Evolutionary conservation across 192 early-diverging fungal genomes (phyloP), one percentile per base, ranked within the genome.

Genomic region (Coemansia sp.): DNA sequence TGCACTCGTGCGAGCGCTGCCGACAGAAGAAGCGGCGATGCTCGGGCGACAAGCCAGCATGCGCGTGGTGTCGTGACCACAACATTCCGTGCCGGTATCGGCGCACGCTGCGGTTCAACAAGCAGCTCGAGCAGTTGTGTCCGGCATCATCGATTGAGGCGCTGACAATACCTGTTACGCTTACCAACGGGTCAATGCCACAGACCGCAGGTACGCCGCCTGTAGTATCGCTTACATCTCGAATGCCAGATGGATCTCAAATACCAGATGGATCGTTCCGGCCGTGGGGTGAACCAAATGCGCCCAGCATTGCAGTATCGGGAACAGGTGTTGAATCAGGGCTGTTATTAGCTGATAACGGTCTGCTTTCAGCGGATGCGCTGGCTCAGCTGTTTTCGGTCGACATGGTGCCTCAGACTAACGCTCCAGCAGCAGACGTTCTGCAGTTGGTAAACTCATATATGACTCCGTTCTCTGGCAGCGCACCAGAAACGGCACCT

Each of bases 1-100:
- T 81, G 58, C 72, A 62, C 49, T 75, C 81, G 5, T 83, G 81
- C 58, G 81, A 83, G 71, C 66, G 75, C 22, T 83, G 81, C 29
- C 62, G 81, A 4, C 68, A 72, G 25, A 77, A 79, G 56, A 83
- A 83, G 69, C 72, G 74, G 57, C 74, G 71, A 66, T 83, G 81
- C 60, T 66, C 68, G 2, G 75, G 81, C 35, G 72, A 77, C 1
- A 69, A 68, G 49, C 81, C 81, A 2, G 69, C 75, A 21, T 83
- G 81, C 12, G 66, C 72, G 10, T 76, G 73, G 69, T 83, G 81
- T 60, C 56, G 59, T 39, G 58, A 54, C 17, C 79, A 81, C 60
- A 63, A 41, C 29, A 68, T 76, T 8, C 73, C 72, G 11, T 81
- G 79, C 29, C 62, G 70, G 5, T 81, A 81, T 66, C 79, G 79